phyloP scores from a whole-genome alignment of 2,329 filamentous ascomycete genomes.

The Amauroascus verrucosus region DNA sequence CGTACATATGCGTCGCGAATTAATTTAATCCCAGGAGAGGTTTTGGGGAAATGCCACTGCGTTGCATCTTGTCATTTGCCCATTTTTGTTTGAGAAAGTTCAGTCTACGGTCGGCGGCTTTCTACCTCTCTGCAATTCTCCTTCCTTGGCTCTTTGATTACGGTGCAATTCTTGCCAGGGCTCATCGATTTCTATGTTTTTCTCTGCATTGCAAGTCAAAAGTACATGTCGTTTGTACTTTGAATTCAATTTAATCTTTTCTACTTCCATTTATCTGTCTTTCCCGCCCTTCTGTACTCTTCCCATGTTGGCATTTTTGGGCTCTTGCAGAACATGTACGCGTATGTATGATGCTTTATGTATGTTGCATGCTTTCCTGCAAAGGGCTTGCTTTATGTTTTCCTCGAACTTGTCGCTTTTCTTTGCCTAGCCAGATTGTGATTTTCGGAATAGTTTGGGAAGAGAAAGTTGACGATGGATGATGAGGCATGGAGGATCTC shows the following conservation, averaged over 20 bases:
- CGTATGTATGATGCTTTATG: conserved; percentile 5
- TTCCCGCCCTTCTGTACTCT: background rate
- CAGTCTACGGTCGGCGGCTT: background rate
- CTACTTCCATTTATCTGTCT: background rate
- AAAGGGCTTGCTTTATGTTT: background rate
- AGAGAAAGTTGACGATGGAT: conserved; percentile 1
- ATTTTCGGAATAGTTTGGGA: background rate
- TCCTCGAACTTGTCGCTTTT: background rate
- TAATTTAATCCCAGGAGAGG: background rate
- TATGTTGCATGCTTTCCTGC: conserved; percentile 9
- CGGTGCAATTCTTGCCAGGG: background rate
- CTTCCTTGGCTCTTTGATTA: background rate
- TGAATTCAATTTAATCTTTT: conserved; percentile 10
- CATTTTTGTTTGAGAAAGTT: background rate
- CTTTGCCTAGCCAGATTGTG: background rate
- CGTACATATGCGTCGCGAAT: background rate
- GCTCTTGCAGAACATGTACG: conserved; percentile 9
- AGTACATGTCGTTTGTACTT: conserved; percentile 12
- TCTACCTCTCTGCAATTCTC: background rate
- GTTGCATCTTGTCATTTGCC: background rate
- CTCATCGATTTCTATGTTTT: conserved; percentile 1
- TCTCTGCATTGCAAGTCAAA: conserved; percentile 4
- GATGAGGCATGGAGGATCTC: background rate
- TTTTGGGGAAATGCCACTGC: background rate
- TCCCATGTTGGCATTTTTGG: background rate